These are phyloP conservation scores for Solanum arcanum DNA, from an alignment of 257 asterid genomes.

Conservation along the genomic window DNA sequence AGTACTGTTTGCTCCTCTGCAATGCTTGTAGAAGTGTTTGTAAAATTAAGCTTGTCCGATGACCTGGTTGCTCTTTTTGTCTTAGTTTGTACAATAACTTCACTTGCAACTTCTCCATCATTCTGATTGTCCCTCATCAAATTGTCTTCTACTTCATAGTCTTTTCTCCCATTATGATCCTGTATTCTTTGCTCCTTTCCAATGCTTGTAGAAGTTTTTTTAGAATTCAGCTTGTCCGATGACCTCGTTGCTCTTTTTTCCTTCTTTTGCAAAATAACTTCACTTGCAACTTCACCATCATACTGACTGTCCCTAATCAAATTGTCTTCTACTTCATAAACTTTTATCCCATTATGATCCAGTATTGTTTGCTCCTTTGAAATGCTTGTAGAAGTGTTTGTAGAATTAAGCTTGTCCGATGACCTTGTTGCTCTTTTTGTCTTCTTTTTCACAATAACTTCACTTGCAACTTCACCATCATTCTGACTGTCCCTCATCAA, in stretches of 20 bases:
- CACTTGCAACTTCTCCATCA: constrained; percentile 2
- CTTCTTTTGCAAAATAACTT: constrained; percentile 2
- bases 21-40: background rate
- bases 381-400: background rate
- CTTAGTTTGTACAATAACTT: background rate
- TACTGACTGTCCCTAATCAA: background rate
- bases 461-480: constrained; percentile 2
- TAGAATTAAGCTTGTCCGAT: constrained; percentile 2
- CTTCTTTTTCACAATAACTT: background rate
- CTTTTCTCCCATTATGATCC: background rate
- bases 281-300: constrained; percentile 2
- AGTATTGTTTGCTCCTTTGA: constrained; percentile 3
- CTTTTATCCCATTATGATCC: background rate
- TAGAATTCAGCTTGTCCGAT: constrained; percentile 2
- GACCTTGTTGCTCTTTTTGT: constrained; percentile 1
- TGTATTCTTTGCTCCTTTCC: constrained; percentile 4
- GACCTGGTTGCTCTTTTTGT: constrained; percentile 1
- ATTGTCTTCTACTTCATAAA: background rate
- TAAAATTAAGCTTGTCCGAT: constrained; percentile 2
- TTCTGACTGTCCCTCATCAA: background rate
- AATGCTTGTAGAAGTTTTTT: background rate
- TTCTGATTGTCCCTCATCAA: background rate
- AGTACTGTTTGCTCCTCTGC: constrained; percentile 3
- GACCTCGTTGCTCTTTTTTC: background rate
- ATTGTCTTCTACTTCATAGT: background rate